phyloP scores from a whole-genome alignment of 1,139 yeast species.

The Blastobotrys arbuscula region DNA sequence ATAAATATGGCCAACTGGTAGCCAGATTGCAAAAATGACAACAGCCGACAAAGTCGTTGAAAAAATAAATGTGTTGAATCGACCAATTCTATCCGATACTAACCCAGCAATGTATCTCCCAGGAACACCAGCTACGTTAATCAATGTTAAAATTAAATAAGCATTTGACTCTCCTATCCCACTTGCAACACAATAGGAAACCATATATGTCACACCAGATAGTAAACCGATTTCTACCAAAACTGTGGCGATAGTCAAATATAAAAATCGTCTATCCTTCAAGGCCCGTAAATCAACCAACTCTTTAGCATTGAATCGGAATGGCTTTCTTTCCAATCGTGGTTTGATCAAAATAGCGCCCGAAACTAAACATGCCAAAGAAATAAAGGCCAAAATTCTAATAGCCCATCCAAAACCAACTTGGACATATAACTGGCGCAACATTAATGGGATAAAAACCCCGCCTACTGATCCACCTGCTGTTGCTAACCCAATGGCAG shows the following conservation, averaged over 20 bases:
- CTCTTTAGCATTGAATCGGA: constrained; percentile 1
- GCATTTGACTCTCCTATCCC: constrained; percentile 51
- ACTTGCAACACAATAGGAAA: constrained; percentile 49
- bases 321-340: constrained; percentile 30
- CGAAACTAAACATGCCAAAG: constrained; percentile 30
- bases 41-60: constrained; percentile 42
- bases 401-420: constrained; percentile 59
- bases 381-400: constrained; percentile 48
- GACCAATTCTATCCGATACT: constrained; percentile 51
- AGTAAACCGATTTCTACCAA: constrained; percentile 53
- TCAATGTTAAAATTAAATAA: constrained; percentile 43
- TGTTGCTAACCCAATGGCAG: constrained; percentile 57
- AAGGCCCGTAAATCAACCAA: constrained; percentile 34
- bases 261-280: constrained; percentile 38
- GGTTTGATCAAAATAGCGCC: constrained; percentile 33
- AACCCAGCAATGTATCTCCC: constrained; percentile 56
- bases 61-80: constrained; percentile 48
- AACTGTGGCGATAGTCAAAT: constrained; percentile 41
- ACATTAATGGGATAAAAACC: constrained; percentile 53
- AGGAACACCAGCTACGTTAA: constrained; percentile 53
- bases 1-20: constrained; percentile 44
- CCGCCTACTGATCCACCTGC: constrained; percentile 71
- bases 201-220: constrained; percentile 47
- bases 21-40: constrained; percentile 43
- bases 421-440: constrained; percentile 45